Evolutionary conservation across 805 yeast genomes (phyloP), one percentile per base, ranked within the genome.

Genomic region (Teunomyces panamensis): DNA sequence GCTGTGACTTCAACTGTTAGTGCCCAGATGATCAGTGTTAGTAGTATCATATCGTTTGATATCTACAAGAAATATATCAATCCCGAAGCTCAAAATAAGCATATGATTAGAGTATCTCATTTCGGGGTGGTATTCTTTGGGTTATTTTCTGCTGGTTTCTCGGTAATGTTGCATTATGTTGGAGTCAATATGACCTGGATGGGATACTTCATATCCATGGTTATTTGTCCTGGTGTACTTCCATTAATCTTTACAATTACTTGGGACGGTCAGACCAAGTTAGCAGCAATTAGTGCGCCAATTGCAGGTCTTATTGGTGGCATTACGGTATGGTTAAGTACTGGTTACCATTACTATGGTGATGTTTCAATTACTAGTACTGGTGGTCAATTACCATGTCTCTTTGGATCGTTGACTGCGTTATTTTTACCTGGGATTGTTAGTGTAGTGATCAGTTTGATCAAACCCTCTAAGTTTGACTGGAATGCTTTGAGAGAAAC

Each of bases 31-130:
- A 65, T 71, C 36, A 68, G 74, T 2, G 74, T 69, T 27, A 63
- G 71, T 46, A 62, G 70, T 45, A 68, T 71, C 48, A 50, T 75
- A 35, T 73, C 80, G 2, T 77, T 71, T 53, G 81, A 77, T 56
- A 65, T 75, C 47, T 77, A 68, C 61, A 68, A 73, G 65, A 70
- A 61, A 43, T 77, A 75, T 56, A 55, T 74, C 48, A 70, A 69
- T 41, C 71, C 71, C 42, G 50, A 60, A 3, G 81, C 81, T 8
- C 55, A 67, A n/a, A 74, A 75, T 43, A 58, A 60, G 20, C 66
- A 70, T 44, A 67, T 77, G 53, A 68, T 75, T 32, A 56, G 60
- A 24, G 73, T 69, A 3, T 72, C 80, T 1, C 79, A 77, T 50
- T 51, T 65, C 14, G 60, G 71, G 10, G 80, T 77, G 33, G 66